These are phyloP conservation scores for Paecilomyces dactylethromorphus DNA, from an alignment of 2,329 filamentous ascomycete species.

Conservation along the genomic window DNA sequence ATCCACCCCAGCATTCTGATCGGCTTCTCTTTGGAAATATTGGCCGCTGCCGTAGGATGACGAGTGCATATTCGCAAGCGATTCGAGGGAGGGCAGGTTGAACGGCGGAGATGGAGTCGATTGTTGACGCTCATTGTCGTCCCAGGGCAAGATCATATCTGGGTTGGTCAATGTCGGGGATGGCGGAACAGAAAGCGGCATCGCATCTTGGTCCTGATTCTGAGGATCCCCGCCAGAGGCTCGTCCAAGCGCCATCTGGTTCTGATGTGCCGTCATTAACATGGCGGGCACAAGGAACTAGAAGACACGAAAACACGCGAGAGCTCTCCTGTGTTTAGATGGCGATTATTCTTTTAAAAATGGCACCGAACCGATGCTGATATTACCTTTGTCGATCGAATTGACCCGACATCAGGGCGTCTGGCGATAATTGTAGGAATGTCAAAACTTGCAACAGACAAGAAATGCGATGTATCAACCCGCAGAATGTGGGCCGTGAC, in stretches of 20 bases:
- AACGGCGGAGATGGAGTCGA: slow-evolving; percentile 48
- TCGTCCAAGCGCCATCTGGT: slow-evolving; percentile 7
- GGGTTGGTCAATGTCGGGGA: slow-evolving; percentile 89
- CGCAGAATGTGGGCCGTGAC: not conserved
- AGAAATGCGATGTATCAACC: not conserved
- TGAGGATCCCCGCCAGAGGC: slow-evolving; percentile 9
- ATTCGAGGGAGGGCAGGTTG: slow-evolving; percentile 41
- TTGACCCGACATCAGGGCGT: not conserved
- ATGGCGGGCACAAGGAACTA: slow-evolving; percentile 1
- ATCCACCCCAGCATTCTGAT: slow-evolving; percentile 5
- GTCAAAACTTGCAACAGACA: not conserved
- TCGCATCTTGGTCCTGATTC: slow-evolving; percentile 8
- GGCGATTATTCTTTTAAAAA: not conserved
- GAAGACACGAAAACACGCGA: not conserved
- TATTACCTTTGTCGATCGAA: not conserved
- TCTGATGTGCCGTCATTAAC: slow-evolving; percentile 1
- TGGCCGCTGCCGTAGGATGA: not conserved
- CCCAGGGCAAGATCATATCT: slow-evolving; percentile 85
- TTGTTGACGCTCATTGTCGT: slow-evolving; percentile 46
- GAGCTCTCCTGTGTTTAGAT: not conserved
- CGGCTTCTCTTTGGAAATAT: slow-evolving; percentile 3
- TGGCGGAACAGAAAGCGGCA: slow-evolving; percentile 41
- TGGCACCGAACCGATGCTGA: not conserved
- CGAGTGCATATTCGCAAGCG: not conserved
- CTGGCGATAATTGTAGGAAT: not conserved